Base-by-base conservation (phyloP, 768 basidiomycete genomes). In the Suillus tomentosus region DNA sequence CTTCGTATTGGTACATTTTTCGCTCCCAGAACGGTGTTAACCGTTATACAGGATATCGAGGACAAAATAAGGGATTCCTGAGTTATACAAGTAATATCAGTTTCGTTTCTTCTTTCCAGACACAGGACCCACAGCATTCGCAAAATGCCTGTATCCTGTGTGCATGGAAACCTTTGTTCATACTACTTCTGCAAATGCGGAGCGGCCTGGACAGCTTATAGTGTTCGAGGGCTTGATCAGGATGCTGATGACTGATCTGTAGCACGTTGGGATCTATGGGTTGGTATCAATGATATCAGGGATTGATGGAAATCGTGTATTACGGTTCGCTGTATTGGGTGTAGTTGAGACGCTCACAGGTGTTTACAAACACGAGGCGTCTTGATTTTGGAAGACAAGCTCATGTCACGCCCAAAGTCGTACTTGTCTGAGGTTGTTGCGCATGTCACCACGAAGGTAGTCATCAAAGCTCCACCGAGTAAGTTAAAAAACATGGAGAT, bases 151-250 rank as follows among this genome's bases (percentile, higher is more conserved):
- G 56, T 34, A 2, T 54, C 53, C 27, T 54, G 19, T 54, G 36
- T 11, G 34, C 53, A 54, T 54, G 34, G 53, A 54, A 54, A 54
- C 53, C 53, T 54, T 54, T n/a, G 31, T 54, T 34, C 10, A 31
- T 40, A 22, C n/a, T 57, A 8, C 11, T 31, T 55, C 13, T 36
- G 34, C 5, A n/a, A 17, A 34, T 56, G 36, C 6, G 54, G 36
- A 37, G 11, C 7, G 5, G 15, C 15, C 3, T 24, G 22, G 5
- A 39, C 15, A 15, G 22, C 22, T 14, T 17, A 36, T 47, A 11
- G 53, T 34, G 31, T 19, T 54, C 31, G 5, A 34, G 4, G 31
- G 17, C 34, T 54, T 34, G 31, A 19, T 34, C 31, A 11, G 13
- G 17, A 54, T 54, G 10, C 17, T 34, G 51, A 54, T 54, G 31